Percentiles rank a stretch among this genome's conserved stretches.
Evolutionary conservation across 148 eudicot genomes (phyloP).

Genomic region (Simmondsia chinensis): DNA sequence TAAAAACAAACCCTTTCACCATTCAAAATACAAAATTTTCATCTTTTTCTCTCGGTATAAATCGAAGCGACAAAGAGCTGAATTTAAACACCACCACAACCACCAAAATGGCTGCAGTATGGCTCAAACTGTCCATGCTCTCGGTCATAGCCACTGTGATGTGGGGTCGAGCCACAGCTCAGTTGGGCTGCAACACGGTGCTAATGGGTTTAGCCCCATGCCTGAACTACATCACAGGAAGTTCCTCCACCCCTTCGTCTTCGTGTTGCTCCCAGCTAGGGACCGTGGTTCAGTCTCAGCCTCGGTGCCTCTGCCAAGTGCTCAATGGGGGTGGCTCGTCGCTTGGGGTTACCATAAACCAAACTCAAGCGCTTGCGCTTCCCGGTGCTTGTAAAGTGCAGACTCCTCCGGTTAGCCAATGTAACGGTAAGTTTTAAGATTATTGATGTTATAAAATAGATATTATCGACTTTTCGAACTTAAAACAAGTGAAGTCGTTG

Average conservation of each 20-base stretch:
- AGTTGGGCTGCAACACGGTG: not conserved
- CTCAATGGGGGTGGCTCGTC: not conserved
- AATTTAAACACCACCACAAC: too few relatives aligned
- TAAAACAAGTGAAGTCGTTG: too few relatives aligned
- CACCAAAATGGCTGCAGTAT: not conserved
- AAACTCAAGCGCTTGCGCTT: conserved; percentile 1
- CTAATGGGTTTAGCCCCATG: not conserved
- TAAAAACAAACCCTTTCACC: too few relatives aligned
- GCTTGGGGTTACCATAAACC: not conserved
- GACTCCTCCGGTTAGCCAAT: conserved; percentile 6
- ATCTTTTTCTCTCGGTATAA: too few relatives aligned
- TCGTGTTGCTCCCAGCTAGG: not conserved
- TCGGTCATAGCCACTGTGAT: not conserved
- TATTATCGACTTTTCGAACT: too few relatives aligned
- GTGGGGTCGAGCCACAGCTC: not conserved
- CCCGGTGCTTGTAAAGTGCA: conserved; percentile 10
- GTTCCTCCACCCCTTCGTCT: not conserved
- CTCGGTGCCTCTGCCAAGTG: not conserved
- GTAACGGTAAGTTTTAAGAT: conserved; percentile 1
- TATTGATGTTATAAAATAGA: too few relatives aligned
- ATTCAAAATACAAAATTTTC: too few relatives aligned
- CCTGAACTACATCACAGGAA: not conserved
- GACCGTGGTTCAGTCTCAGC: not conserved
- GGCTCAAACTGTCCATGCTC: not conserved
- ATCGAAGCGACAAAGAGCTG: too few relatives aligned